Evolutionary conservation across 1,139 yeast species (phyloP).

Genomic region (Chernovozyma aurita): DNA sequence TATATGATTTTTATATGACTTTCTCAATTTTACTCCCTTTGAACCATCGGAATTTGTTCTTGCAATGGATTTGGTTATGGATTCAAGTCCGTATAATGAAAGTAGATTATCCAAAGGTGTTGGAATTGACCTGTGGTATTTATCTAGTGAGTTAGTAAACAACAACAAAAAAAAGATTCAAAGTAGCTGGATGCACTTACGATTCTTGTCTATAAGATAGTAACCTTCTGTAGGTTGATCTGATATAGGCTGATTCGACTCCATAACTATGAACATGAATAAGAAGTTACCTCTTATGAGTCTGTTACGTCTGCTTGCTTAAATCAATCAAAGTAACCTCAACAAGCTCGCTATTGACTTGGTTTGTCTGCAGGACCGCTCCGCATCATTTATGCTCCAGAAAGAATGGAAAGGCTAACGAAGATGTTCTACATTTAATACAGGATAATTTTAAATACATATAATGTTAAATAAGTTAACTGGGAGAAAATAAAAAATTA

Average conservation of each 20-base stretch:
- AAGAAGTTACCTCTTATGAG: too few relatives aligned
- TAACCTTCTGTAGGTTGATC: background rate
- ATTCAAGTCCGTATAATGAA: conserved; percentile 60
- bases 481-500: background rate
- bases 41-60: conserved; percentile 86
- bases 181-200: background rate
- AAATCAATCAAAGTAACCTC: too few relatives aligned
- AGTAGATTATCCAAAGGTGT: conserved; percentile 71
- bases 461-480: background rate
- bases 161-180: background rate
- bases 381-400: too few relatives aligned
- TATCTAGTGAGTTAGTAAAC: conserved; percentile 20
- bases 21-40: conserved; percentile 85
- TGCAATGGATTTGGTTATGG: conserved; percentile 74
- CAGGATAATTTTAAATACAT: too few relatives aligned
- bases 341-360: too few relatives aligned
- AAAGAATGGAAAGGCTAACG: too few relatives aligned
- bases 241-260: background rate
- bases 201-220: background rate
- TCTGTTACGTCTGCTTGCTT: too few relatives aligned
- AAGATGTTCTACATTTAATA: too few relatives aligned
- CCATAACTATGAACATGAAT: too few relatives aligned
- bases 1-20: conserved; percentile 90
- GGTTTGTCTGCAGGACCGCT: too few relatives aligned
- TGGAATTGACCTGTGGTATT: conserved; percentile 50